phyloP scores from a whole-genome alignment of 73 alveolate genomes.

The Paramecium sonneborni region DNA sequence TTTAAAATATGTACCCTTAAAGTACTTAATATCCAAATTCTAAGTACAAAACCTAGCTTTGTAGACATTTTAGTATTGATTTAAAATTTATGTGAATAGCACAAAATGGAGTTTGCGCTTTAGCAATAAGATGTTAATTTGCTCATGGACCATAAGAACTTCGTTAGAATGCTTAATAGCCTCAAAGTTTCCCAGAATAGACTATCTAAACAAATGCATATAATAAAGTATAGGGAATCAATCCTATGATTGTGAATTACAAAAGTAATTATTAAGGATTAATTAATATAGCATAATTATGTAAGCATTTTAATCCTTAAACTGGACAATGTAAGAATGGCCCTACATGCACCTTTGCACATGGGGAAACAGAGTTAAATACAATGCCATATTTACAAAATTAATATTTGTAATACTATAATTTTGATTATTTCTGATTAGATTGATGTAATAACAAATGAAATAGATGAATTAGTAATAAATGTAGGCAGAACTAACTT shows the following conservation, averaged over 20 bases:
- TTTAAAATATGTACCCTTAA: neutral
- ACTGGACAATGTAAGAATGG: conserved; percentile 60
- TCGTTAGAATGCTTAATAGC: conserved; percentile 19
- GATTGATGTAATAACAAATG: neutral
- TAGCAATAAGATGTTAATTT: conserved; percentile 48
- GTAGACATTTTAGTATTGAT: conserved; percentile 45
- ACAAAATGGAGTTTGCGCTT: conserved; percentile 43
- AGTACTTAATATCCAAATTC: conserved; percentile 24
- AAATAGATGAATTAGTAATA: neutral
- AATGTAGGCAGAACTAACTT: conserved; percentile 24
- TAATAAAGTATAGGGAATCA: neutral
- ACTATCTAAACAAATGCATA: neutral
- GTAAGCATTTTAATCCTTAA: conserved; percentile 52
- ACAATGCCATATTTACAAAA: neutral
- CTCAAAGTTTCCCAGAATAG: neutral
- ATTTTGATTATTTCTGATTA: neutral
- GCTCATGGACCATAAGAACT: conserved; percentile 53
- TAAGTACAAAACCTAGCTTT: conserved; percentile 30
- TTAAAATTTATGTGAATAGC: neutral
- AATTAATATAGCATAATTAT: conserved; percentile 27
- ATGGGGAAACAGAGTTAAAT: conserved; percentile 40
- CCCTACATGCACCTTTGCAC: conserved; percentile 52
- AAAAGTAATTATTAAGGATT: neutral
- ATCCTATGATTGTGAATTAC: conserved; percentile 48
- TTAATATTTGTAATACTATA: neutral